A percentile compares a stretch with the other conserved stretches of the same genome.
These are phyloP conservation scores for Podaxis pistillaris DNA, from an alignment of 768 basidiomycete species.

Conservation along the genomic window DNA sequence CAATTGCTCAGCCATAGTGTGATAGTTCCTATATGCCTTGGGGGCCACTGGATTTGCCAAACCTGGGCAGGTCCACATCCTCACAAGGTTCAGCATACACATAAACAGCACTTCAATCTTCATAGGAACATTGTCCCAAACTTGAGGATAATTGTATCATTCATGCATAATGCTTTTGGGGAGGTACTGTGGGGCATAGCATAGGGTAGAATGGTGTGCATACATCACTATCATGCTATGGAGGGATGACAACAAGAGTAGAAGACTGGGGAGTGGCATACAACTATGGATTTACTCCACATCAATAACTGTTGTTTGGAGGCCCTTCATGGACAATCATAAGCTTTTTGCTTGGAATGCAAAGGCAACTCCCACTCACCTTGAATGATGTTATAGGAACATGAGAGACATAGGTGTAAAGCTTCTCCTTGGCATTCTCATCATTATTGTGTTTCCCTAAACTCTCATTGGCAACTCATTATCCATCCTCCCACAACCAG, in stretches of 20 bases:
- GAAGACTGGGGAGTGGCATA: not conserved
- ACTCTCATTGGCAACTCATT: constrained; percentile 8
- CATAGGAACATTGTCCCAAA: too few species aligned
- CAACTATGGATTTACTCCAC: constrained; percentile 51
- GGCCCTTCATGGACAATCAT: constrained; percentile 49
- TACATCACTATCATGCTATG: constrained; percentile 1
- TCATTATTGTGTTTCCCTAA: constrained; percentile 98
- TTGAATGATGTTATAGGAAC: constrained; percentile 82
- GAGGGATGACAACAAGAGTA: not conserved
- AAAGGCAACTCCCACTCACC: constrained; percentile 43
- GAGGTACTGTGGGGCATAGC: not conserved
- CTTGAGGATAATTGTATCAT: too few species aligned
- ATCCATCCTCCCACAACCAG: not conserved
- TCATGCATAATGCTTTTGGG: not conserved
- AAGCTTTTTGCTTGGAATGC: not conserved
- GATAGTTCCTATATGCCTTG: too few species aligned
- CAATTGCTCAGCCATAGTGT: too few species aligned
- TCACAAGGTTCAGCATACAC: too few species aligned
- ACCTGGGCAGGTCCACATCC: too few species aligned
- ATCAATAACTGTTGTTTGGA: constrained; percentile 81
- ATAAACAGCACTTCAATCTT: too few species aligned
- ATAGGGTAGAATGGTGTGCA: constrained; percentile 4
- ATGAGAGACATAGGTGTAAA: constrained; percentile 87
- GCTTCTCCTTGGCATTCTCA: constrained; percentile 97
- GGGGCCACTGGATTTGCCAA: too few species aligned